Conservation (phyloP, 2,329 filamentous ascomycete species). For the Pestalotiopsis fici region DNA sequence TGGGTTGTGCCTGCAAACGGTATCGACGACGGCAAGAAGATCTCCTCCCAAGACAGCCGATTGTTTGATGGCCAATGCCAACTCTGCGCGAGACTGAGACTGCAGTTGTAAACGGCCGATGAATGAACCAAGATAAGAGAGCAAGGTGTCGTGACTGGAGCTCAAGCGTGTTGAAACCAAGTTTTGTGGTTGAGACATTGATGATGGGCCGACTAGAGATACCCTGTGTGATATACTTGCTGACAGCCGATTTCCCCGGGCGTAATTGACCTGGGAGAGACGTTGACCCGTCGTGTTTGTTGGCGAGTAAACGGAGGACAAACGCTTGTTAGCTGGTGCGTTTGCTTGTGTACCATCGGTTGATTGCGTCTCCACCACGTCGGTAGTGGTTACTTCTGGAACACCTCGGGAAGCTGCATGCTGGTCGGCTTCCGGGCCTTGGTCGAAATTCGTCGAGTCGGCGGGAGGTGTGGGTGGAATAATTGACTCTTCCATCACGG, state of each 20-base stretch:
- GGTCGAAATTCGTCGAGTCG: conserved; percentile 53
- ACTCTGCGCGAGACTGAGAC: conserved; percentile 84
- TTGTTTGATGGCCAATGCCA: conserved; percentile 80
- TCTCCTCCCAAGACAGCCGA: conserved; percentile 80
- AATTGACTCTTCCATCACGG: conserved; percentile 58
- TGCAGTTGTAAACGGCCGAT: conserved; percentile 88
- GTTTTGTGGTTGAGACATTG: conserved; percentile 64
- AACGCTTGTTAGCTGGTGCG: conserved; percentile 42
- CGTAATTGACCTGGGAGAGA: conserved; percentile 38
- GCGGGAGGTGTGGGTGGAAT: conserved; percentile 65
- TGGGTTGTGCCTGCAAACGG: conserved; percentile 77
- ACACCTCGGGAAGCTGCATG: conserved; percentile 42
- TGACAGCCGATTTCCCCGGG: conserved; percentile 47
- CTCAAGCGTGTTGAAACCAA: conserved; percentile 83
- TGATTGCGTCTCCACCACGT: conserved; percentile 34
- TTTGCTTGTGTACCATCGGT: conserved; percentile 37
- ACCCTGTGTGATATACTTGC: conserved; percentile 70
- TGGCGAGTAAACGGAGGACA: conserved; percentile 45
- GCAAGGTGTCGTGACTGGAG: conserved; percentile 80
- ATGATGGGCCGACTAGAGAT: conserved; percentile 71
- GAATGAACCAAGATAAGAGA: conserved; percentile 90
- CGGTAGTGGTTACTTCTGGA: conserved; percentile 32
- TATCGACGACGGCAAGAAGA: conserved; percentile 77
- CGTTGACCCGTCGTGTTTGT: conserved; percentile 28
- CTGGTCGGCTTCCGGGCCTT: conserved; percentile 30